Percentiles rank a stretch among this genome's conserved stretches.
Evolutionary conservation across 306 rosid species (phyloP).

Genomic region (Clitoria ternatea): DNA sequence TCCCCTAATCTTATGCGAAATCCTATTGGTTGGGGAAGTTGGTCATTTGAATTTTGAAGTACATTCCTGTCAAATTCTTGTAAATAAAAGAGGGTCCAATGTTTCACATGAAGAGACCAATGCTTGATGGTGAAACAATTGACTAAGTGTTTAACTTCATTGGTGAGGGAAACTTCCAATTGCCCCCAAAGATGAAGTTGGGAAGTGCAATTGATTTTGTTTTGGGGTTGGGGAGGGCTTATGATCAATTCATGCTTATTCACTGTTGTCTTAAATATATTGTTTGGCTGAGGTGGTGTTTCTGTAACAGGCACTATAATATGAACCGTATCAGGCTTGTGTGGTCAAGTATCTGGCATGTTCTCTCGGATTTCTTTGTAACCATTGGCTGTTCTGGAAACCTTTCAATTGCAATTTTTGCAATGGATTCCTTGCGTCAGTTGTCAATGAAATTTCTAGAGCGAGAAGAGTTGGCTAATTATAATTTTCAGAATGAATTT

Average conservation of each 20-base stretch:
- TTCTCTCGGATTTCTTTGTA: slow-evolving; percentile 98
- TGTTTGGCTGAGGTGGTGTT: slow-evolving; percentile 38
- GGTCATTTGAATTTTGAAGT: slow-evolving; percentile 11
- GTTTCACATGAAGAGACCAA: slow-evolving; percentile 1
- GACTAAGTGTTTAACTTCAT: background rate
- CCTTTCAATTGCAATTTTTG: slow-evolving; percentile 96
- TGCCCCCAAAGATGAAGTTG: slow-evolving; percentile 15
- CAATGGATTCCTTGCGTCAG: slow-evolving; percentile 98
- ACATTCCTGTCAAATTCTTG: background rate
- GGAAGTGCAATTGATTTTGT: slow-evolving; percentile 11
- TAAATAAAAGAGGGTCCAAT: background rate
- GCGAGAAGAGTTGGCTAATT: slow-evolving; percentile 96
- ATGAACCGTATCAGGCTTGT: slow-evolving; percentile 99
- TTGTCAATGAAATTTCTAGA: slow-evolving; percentile 97
- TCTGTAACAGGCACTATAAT: slow-evolving; percentile 82
- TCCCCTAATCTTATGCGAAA: slow-evolving; percentile 9
- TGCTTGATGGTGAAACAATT: background rate
- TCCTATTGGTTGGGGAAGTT: background rate
- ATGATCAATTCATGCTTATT: slow-evolving; percentile 2
- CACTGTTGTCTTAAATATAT: slow-evolving; percentile 2
- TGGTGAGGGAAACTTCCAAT: background rate
- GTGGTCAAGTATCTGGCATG: slow-evolving; percentile 99
- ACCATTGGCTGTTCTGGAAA: slow-evolving; percentile 96
- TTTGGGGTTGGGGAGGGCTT: slow-evolving; percentile 7
- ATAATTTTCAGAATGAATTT: slow-evolving; percentile 96